phyloP scores from a whole-genome alignment of 2,329 filamentous ascomycete species.

The Ophiostoma triangulosporum region DNA sequence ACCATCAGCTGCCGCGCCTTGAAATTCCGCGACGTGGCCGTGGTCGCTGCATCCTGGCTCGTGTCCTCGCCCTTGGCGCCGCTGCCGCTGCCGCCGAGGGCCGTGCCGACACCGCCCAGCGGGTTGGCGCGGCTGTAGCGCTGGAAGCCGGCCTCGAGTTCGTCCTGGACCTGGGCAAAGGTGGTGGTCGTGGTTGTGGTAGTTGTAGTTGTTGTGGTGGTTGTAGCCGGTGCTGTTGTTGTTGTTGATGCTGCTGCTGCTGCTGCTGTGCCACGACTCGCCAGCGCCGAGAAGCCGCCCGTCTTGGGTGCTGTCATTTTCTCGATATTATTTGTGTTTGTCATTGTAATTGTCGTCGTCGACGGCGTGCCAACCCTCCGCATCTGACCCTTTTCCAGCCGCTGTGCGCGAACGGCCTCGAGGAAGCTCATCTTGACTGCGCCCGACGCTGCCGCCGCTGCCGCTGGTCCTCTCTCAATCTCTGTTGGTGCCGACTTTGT shows the following conservation, averaged over 20 bases:
- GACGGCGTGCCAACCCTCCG: not conserved
- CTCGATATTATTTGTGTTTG: not conserved
- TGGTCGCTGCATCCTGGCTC: not conserved
- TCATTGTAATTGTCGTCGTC: not conserved
- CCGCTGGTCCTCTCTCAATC: not conserved
- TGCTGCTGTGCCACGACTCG: not conserved
- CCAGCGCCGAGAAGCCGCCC: slow-evolving; percentile 2
- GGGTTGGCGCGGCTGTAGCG: slow-evolving; percentile 9
- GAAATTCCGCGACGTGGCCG: not conserved
- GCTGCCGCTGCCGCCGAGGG: not conserved
- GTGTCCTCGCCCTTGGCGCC: not conserved
- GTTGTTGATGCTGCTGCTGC: not conserved
- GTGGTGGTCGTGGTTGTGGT: not conserved
- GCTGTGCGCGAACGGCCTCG: slow-evolving; percentile 7
- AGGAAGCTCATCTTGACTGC: slow-evolving; percentile 5
- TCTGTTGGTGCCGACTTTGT: not conserved
- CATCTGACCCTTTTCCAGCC: slow-evolving; percentile 3
- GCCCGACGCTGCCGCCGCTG: not conserved
- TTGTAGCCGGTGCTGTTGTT: not conserved
- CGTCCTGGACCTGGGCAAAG: slow-evolving; percentile 6
- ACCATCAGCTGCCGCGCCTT: slow-evolving; percentile 9
- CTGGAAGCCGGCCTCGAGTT: slow-evolving; percentile 8
- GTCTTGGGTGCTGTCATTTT: not conserved
- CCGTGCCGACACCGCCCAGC: slow-evolving; percentile 7
- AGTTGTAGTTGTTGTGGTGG: not conserved